Evolutionary conservation across 352 stramenopile genomes (phyloP), one percentile per base, ranked within the genome.

Genomic region (Phytopythium montanum): DNA sequence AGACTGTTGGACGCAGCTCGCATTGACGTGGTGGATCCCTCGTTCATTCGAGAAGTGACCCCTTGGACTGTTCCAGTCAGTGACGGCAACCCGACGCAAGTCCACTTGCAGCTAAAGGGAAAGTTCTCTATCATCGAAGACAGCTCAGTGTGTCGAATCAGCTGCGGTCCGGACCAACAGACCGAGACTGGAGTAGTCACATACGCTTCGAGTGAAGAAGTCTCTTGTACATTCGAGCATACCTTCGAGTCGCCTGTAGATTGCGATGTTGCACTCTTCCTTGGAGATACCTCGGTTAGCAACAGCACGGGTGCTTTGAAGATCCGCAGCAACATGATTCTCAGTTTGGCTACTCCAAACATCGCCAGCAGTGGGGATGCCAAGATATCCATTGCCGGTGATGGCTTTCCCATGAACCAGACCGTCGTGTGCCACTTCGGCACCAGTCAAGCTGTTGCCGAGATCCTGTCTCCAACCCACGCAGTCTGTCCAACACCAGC

Each of bases 61-160:
- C 41, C 65, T 55, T 41, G 25, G 46, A 62, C 26, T 62, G 28
- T 68, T 18, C 19, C 34, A 6, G 26, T 59, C n/a, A 31, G 39
- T 21, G 31, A 23, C 14, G 18, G 10, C 13, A 18, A 41, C n/a
- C 31, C 6, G 18, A 16, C 19, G 1, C n/a, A 25, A 3, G 36
- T 29, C 21, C 19, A 36, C 19, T 76, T 80, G 21, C 33, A 68
- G 44, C 42, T 83, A 19, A 54, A 68, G 57, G 73, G 73, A 5
- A 41, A 19, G 2, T 83, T 80, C 54, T 42, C 31, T 21, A 70
- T 74, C 41, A 33, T 56, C 10, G 68, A 62, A 14, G 56, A 65
- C 44, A 36, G 59, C 21, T 55, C 59, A 9, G 26, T 21, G 7
- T 83, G 73, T 36, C 46, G 59, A 25, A 67, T 79, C 19, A 56